Conservation (phyloP, 2,329 filamentous ascomycete genomes). For the Fusarium sp. region DNA sequence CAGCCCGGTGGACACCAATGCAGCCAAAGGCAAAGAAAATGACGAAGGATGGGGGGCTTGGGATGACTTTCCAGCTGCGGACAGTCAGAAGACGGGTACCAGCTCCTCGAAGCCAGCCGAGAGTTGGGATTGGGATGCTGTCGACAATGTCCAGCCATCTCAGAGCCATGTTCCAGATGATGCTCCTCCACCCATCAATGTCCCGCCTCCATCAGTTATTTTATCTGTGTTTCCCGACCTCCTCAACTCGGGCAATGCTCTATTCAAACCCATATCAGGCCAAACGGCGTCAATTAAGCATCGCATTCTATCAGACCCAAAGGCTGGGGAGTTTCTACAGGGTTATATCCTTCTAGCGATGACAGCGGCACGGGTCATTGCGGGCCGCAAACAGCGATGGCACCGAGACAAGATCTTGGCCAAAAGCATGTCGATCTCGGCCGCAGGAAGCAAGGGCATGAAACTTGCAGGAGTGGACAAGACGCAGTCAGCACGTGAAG, state of each 20-base stretch:
- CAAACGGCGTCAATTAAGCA: conserved; percentile 70
- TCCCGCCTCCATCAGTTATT: conserved; percentile 88
- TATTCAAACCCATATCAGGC: conserved; percentile 74
- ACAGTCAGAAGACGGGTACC: conserved; percentile 31
- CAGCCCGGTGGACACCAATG: conserved; percentile 16
- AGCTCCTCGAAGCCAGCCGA: conserved; percentile 36
- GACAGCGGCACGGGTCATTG: conserved; percentile 83
- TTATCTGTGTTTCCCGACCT: conserved; percentile 81
- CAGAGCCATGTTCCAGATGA: conserved; percentile 41
- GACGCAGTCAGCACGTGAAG: conserved; percentile 83
- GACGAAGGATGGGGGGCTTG: conserved; percentile 66
- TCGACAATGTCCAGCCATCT: conserved; percentile 48
- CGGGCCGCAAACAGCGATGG: conserved; percentile 88
- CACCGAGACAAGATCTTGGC: conserved; percentile 87
- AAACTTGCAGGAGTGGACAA: conserved; percentile 90
- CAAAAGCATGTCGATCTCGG: conserved; percentile 90
- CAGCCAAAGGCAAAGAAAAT: conserved; percentile 38
- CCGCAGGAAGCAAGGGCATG: conserved; percentile 84
- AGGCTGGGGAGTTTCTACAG: conserved; percentile 71
- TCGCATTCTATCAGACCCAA: conserved; percentile 71
- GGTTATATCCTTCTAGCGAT: conserved; percentile 73
- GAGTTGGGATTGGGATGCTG: conserved; percentile 65
- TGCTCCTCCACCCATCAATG: conserved; percentile 79
- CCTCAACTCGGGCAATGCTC: conserved; percentile 72
- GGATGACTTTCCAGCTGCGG: conserved; percentile 55